Conservation (phyloP, 1,284 basidiomycete species). For the Cystobasidium slooffiae region DNA sequence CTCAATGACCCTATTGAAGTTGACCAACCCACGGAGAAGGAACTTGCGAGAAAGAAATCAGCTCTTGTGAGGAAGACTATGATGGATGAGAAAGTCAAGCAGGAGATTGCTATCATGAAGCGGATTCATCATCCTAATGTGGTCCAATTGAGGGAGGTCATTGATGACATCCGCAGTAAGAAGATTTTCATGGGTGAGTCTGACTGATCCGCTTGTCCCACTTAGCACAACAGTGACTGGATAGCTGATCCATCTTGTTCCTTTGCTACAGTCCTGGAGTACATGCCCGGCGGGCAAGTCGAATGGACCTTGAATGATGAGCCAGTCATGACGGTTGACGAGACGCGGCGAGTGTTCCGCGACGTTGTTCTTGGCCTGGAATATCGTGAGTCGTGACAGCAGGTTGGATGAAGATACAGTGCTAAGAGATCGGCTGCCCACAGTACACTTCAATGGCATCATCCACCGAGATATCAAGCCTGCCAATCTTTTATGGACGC, state of each 20-base stretch:
- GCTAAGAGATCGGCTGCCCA: not conserved
- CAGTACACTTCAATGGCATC: slow-evolving; percentile 95
- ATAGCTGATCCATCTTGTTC: no score
- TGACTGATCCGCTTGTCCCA: not conserved
- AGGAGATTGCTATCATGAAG: slow-evolving; percentile 98
- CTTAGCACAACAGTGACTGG: no score
- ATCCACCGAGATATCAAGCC: slow-evolving; percentile 99
- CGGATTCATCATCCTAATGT: slow-evolving; percentile 85
- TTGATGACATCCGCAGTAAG: slow-evolving; percentile 86
- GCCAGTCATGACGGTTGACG: slow-evolving; percentile 78
- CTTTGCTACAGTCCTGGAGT: slow-evolving; percentile 99
- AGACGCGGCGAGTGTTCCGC: slow-evolving; percentile 83
- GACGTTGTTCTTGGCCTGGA: slow-evolving; percentile 92
- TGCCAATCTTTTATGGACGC: slow-evolving; percentile 89
- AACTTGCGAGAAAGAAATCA: slow-evolving; percentile 15
- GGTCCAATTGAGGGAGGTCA: slow-evolving; percentile 89
- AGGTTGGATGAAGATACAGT: not conserved
- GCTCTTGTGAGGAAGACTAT: slow-evolving; percentile 49
- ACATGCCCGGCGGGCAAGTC: slow-evolving; percentile 90
- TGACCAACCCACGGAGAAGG: not conserved
- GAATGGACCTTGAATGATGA: slow-evolving; percentile 71
- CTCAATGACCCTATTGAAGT: slow-evolving; percentile 3
- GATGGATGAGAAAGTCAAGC: slow-evolving; percentile 78
- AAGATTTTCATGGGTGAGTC: slow-evolving; percentile 88
- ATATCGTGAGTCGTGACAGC: slow-evolving; percentile 68